These are phyloP conservation scores for Triticum timopheevii DNA, from an alignment of 176 grass and related monocot species.

Conservation along the genomic window DNA sequence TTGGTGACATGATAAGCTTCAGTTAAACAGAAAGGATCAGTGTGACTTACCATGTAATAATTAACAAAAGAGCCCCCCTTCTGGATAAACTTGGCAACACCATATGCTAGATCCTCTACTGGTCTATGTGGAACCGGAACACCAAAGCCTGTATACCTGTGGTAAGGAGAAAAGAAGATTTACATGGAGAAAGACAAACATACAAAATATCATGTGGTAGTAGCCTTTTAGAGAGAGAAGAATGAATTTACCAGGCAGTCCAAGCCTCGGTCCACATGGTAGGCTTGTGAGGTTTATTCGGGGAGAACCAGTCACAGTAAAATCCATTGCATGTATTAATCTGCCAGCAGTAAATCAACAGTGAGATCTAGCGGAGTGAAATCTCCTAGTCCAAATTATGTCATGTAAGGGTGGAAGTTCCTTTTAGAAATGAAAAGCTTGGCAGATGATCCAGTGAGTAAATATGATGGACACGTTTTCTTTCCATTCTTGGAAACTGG, in stretches of 20 bases:
- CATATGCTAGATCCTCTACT: conserved; percentile 90
- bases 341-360: conserved; percentile 42
- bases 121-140: conserved; percentile 84
- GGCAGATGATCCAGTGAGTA: neutral
- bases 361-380: neutral
- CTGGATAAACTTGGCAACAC: conserved; percentile 91
- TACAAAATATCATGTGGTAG: neutral
- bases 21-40: conserved; percentile 5
- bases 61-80: conserved; percentile 98
- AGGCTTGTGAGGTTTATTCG: conserved; percentile 87
- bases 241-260: conserved; percentile 85
- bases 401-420: neutral
- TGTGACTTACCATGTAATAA: conserved; percentile 87
- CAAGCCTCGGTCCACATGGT: conserved; percentile 98
- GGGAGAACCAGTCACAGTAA: conserved; percentile 92
- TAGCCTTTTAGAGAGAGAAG: conserved; percentile 8
- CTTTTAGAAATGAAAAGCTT: neutral
- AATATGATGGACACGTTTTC: conserved; percentile 2
- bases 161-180: conserved; percentile 28
- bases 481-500: conserved; percentile 40
- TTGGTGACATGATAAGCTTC: conserved; percentile 8
- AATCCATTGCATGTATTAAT: conserved; percentile 97
- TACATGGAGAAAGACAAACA: conserved; percentile 23
- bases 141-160: conserved; percentile 94
- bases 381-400: neutral